Evolutionary conservation across 768 basidiomycete genomes (phyloP), one percentile per base, ranked within the genome.

Genomic region (Panus rudis): DNA sequence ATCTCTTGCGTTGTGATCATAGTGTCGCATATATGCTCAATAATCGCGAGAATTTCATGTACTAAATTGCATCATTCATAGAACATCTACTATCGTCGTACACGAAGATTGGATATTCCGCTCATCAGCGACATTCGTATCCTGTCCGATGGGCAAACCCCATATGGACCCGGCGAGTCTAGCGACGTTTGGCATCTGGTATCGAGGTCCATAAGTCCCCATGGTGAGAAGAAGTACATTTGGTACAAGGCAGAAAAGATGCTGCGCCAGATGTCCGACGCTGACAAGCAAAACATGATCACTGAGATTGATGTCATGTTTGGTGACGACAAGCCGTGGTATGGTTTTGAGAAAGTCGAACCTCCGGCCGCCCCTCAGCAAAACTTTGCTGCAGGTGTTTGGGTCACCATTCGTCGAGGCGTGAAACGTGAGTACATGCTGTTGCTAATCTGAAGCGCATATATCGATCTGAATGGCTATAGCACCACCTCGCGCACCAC

Each of bases 281-380:
- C 33, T 17, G 71, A 72, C 30, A 76, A 84, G 52, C 70, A 72
- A 47, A 57, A 69, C 25, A 64, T 92, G 20, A 78, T 98, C 54
- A 97, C 92, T 1, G 92, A 98, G 61, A 49, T 98, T n/a, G 93
- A 98, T 56, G 72, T 97, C 3, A 63, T 90, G 0, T 96, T 79
- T 56, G 94, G 94, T 4, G 82, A 91, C 43, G 84, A 82, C 41
- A 69, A 73, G 6, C 79, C 90, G 0, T 90, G 88, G 80, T 92
- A 81, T 52, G 92, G 92, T 0, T 97, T 92, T 56, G 78, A 90
- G 51, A 80, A 75, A 52, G 54, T 90, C 3, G 66, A 78, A 21
- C 77, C 77, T 0, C 63, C 83, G 0, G 75, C 83, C n/a, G 72
- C 76, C 24, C 52, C 62, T 4, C 59, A 59, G 16, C 68, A 64